Base-by-base conservation (phyloP, 495 filamentous ascomycete species). In the Ramalina intermedia region DNA sequence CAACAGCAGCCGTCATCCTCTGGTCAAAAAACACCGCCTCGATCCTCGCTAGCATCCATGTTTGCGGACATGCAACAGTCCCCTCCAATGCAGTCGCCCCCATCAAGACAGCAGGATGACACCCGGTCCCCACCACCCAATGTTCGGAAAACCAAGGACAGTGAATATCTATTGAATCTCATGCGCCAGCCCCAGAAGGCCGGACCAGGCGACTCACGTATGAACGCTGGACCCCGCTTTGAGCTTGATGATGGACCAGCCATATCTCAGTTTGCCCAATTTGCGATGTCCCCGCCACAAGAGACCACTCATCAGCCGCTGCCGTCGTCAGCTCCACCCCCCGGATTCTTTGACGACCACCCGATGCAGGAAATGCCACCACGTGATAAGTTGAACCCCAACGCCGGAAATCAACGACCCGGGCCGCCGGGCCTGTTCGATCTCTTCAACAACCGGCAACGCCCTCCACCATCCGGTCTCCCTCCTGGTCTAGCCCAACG, bases 151-250 rank as follows among this genome's bases (percentile, higher is more conserved):
- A 55, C 61, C 43, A 61, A 63, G 21, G 71, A 76, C 27, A 59
- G 69, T 43, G 70, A 75, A 43, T 64, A 73, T 58, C 53, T 76
- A 13, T 65, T 75, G 27, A 69, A 68, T 16, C 58, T 76, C 36
- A 75, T 76, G 73, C 71, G 74, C 43, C 73, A 75, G 58, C 65
- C 69, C 67, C 69, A 74, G 49, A 71, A 74, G 56, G 62, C 66
- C 24, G 61, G 62, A 18, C 58, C 69, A 20, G 65, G 59, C 40
- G 63, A 65, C n/a, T 56, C 46, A 43, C 62, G 62, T 27, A 47
- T 55, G 24, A 63, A 65, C 39, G 56, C 63, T 33, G 52, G 39
- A 53, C 48, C 39, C 45, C 69, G 65, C n/a, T 62, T 58, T 6
- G 33, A 26, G 21, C 49, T 47, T 23, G 63, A 64, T 8, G 57